A percentile compares a stretch with the other conserved stretches of the same genome.
These are phyloP conservation scores for Brassica nigra DNA, from an alignment of 345 rosid genomes.

Conservation along the genomic window DNA sequence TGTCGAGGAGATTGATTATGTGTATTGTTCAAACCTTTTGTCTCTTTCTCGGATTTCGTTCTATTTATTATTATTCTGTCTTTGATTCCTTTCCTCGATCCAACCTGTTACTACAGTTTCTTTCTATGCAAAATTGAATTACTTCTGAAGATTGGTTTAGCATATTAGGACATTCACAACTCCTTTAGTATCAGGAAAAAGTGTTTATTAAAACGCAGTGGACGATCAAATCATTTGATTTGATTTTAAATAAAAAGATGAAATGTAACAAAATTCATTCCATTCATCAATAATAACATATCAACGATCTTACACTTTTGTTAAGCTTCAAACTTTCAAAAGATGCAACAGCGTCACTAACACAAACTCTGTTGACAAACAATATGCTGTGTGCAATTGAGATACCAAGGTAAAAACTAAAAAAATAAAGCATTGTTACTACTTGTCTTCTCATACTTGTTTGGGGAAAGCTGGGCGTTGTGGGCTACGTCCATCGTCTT, in stretches of 20 bases:
- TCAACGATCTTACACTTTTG: not conserved
- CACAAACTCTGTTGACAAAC: not conserved
- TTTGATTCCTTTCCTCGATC: too few relatives aligned
- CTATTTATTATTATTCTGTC: too few relatives aligned
- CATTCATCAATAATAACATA: not conserved
- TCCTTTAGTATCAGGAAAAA: not conserved
- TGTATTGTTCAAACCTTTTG: too few relatives aligned
- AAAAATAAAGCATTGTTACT: too few relatives aligned
- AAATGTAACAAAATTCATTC: not conserved
- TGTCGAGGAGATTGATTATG: too few relatives aligned
- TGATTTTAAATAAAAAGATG: too few relatives aligned
- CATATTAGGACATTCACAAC: not conserved
- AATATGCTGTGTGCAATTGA: not conserved
- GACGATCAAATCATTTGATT: not conserved
- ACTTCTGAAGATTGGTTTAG: not conserved
- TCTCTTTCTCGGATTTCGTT: too few relatives aligned
- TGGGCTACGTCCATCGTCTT: too few relatives aligned
- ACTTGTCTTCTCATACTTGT: too few relatives aligned
- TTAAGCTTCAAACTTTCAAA: not conserved
- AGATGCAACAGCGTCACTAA: not conserved
- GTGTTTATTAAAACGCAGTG: not conserved
- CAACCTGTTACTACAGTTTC: not conserved
- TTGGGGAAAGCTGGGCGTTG: too few relatives aligned
- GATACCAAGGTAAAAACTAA: not conserved
- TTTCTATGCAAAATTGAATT: not conserved